A percentile compares a stretch with the other conserved stretches of the same genome.
Conservation (phyloP, 805 yeast genomes). For the Ogataea ramenticola region DNA sequence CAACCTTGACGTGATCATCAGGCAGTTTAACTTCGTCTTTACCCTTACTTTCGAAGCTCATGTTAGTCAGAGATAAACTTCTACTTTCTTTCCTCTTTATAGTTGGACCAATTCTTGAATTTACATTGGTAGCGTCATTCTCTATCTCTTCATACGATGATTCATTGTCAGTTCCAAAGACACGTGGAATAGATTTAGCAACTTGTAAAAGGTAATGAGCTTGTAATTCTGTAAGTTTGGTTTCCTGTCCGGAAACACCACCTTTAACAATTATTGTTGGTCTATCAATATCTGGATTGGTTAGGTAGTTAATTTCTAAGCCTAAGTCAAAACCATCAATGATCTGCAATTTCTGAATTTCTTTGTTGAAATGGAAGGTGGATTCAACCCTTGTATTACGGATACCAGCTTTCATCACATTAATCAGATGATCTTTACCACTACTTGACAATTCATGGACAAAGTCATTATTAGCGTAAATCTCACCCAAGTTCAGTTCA, state of each 20-base stretch:
- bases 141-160: constrained; percentile 44
- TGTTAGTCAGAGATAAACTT: too few species aligned
- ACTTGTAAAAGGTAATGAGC: constrained; percentile 49
- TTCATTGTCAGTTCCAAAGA: constrained; percentile 36
- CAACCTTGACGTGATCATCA: constrained; percentile 29
- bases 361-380: constrained; percentile 40
- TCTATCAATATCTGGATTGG: constrained; percentile 25
- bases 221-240: constrained; percentile 70
- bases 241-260: constrained; percentile 51
- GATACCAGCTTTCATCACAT: constrained; percentile 60
- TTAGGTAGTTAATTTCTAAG: constrained; percentile 52
- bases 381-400: constrained; percentile 68
- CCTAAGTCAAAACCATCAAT: constrained; percentile 57
- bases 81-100: neutral
- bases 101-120: constrained; percentile 30
- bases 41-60: too few species aligned
- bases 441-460: constrained; percentile 16
- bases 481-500: constrained; percentile 75
- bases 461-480: constrained; percentile 62
- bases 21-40: constrained; percentile 9
- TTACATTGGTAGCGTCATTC: constrained; percentile 61
- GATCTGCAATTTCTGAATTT: constrained; percentile 51
- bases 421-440: constrained; percentile 28
- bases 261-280: constrained; percentile 52
- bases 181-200: constrained; percentile 45